Evolutionary conservation across 2,329 filamentous ascomycete species (phyloP), one percentile per base, ranked within the genome.

Genomic region (Amylocarpus encephaloides): DNA sequence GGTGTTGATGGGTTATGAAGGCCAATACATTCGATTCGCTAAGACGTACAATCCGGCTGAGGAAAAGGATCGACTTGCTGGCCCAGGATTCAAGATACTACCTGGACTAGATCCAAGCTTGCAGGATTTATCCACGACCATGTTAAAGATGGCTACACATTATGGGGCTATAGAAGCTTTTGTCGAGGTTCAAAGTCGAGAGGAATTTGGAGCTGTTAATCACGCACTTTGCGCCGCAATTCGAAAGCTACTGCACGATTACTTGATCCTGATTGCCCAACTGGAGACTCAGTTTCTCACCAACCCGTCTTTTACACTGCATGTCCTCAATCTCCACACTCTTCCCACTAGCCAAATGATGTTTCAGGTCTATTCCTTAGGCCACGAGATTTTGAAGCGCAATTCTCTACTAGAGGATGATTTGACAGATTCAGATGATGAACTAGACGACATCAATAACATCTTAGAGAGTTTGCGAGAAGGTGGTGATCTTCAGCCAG

Each of bases 1-100:
- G 65, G 90, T 95, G 5, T 94, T 97, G 62, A 96, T 98, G 91
- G 93, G 93, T 19, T 95, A 90, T 57, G 93, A 98, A 69, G 93
- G 93, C n/a, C 90, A 95, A 67, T 97, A 97, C 66, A 87, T 98
- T 54, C 86, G 88, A 49, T 97, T 89, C 65, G 79, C 79, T 51
- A 86, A 88, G 58, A 79, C 80, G 7, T 97, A 95, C 66, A 84
- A 95, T 59, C 89, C 91, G 0, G 73, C 78, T 2, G 82, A 88
- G 46, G 93, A 98, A 70, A 88, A 92, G 62, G 89, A 94, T 63
- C 83, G 91, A 12, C 73, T 98, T 44, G 78, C 85, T 5, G 93
- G 93, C 0, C 93, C 93, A 1, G 72, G 76, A 9, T 97, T 90
- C 70, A 83, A 82, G 56, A 83, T 96, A 54, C 72, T 88, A 6